Conservation (phyloP, 495 filamentous ascomycete species). For the Cercophora scortea region DNA sequence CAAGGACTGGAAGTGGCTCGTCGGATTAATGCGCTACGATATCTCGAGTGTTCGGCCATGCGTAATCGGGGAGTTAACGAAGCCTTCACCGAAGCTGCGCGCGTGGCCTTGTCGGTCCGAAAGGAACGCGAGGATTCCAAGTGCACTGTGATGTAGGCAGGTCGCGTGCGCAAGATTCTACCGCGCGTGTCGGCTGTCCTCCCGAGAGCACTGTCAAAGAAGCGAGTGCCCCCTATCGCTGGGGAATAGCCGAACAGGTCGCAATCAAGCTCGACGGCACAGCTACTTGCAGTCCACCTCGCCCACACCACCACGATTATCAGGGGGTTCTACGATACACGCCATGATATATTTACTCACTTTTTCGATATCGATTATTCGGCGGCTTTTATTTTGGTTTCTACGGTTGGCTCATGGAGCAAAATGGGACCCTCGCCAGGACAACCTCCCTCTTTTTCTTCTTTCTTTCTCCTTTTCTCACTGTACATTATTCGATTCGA, state of each 20-base stretch:
- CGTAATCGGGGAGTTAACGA: conserved; percentile 96
- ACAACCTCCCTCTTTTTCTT: not conserved
- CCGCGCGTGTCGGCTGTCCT: not conserved
- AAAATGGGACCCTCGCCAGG: too few relatives aligned
- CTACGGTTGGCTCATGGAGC: too few relatives aligned
- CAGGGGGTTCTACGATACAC: not conserved
- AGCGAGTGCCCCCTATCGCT: not conserved
- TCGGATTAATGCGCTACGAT: conserved; percentile 79
- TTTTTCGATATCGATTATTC: not conserved
- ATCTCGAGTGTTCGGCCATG: conserved; percentile 98
- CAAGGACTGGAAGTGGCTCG: conserved; percentile 89
- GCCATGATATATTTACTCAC: not conserved
- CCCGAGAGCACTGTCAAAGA: not conserved
- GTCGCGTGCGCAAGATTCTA: not conserved
- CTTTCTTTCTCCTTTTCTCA: not conserved
- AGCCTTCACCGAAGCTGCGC: conserved; percentile 94
- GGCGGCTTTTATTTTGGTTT: too few relatives aligned
- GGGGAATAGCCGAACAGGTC: too few relatives aligned
- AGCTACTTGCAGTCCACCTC: too few relatives aligned
- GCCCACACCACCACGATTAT: too few relatives aligned
- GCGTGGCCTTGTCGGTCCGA: conserved; percentile 91
- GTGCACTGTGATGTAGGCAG: conserved; percentile 49
- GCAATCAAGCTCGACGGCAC: too few relatives aligned
- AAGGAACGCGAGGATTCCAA: conserved; percentile 47
- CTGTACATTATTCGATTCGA: conserved; percentile 9